Conservation (phyloP, 805 yeast species). For the Grigorovia humatica region DNA sequence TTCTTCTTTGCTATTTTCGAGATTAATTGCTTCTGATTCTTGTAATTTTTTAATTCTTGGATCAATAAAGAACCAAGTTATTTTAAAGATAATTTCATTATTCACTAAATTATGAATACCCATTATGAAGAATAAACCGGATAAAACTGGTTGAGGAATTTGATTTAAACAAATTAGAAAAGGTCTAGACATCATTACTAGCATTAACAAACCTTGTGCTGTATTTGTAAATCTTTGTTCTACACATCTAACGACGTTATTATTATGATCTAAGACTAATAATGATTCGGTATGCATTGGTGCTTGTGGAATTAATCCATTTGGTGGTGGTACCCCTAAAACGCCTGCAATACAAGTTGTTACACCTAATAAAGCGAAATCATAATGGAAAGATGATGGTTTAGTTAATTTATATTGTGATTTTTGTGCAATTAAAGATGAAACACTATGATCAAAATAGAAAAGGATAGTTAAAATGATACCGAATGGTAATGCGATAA, state of each 20-base stretch:
- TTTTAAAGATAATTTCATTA: conserved; percentile 52
- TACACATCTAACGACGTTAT: conserved; percentile 46
- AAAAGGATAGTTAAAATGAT: conserved; percentile 71
- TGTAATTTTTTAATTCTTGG: conserved; percentile 9
- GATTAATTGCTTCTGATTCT: neutral
- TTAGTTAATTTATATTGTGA: conserved; percentile 70
- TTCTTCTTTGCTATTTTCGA: conserved; percentile 23
- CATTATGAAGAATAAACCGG: conserved; percentile 91
- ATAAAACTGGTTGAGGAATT: conserved; percentile 86
- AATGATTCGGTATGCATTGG: conserved; percentile 82
- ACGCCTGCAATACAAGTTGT: conserved; percentile 84
- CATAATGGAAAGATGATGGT: conserved; percentile 91
- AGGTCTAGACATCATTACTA: conserved; percentile 87
- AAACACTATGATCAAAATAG: conserved; percentile 92
- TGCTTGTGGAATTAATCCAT: conserved; percentile 95
- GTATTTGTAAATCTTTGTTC: conserved; percentile 86
- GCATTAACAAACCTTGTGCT: conserved; percentile 69
- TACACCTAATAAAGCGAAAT: conserved; percentile 70
- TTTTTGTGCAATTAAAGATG: conserved; percentile 86
- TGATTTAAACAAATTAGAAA: conserved; percentile 66
- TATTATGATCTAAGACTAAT: conserved; percentile 34
- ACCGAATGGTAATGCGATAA: conserved; percentile 90
- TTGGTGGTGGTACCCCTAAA: conserved; percentile 89
- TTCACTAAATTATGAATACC: conserved; percentile 68
- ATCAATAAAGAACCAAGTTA: conserved; percentile 57